phyloP scores from a whole-genome alignment of 805 yeast genomes.

The Schwanniomyces polymorphus region DNA sequence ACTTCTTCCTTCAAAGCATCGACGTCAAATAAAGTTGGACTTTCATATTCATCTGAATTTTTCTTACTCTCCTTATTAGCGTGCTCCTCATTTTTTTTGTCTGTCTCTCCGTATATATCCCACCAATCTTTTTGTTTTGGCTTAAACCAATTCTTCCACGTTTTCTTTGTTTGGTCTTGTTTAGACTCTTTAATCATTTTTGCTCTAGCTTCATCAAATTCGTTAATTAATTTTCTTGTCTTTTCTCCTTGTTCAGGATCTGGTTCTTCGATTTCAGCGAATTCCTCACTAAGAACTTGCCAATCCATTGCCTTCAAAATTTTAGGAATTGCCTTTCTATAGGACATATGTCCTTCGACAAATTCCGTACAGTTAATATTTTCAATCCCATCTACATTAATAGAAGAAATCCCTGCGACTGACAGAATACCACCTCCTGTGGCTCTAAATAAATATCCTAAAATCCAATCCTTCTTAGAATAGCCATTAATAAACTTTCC shows the following conservation, averaged over 20 bases:
- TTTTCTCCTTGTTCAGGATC: slow-evolving; percentile 85
- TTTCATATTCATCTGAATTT: slow-evolving; percentile 1
- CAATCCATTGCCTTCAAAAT: slow-evolving; percentile 68
- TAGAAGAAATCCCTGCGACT: slow-evolving; percentile 87
- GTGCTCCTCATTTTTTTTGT: slow-evolving; percentile 1
- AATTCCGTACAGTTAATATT: slow-evolving; percentile 83
- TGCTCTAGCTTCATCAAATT: slow-evolving; percentile 82
- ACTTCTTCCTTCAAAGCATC: slow-evolving; percentile 45
- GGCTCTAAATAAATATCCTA: slow-evolving; percentile 93
- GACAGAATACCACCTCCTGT: slow-evolving; percentile 90
- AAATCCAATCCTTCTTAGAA: slow-evolving; percentile 91
- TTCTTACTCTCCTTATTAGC: slow-evolving; percentile 8
- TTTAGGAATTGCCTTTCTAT: slow-evolving; percentile 89
- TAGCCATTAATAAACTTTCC: slow-evolving; percentile 90
- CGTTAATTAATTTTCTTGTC: slow-evolving; percentile 77
- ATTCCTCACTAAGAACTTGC: slow-evolving; percentile 85
- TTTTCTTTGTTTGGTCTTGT: slow-evolving; percentile 24
- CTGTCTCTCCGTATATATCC: slow-evolving; percentile 47
- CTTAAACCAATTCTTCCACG: slow-evolving; percentile 51
- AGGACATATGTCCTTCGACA: slow-evolving; percentile 97
- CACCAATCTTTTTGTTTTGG: slow-evolving; percentile 58
- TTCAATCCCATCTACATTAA: slow-evolving; percentile 69
- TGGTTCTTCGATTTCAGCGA: slow-evolving; percentile 93
- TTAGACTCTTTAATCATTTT: slow-evolving; percentile 50
- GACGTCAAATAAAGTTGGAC: slow-evolving; percentile 41